phyloP scores from a whole-genome alignment of 441 rosid genomes.

The Populus hybrid region DNA sequence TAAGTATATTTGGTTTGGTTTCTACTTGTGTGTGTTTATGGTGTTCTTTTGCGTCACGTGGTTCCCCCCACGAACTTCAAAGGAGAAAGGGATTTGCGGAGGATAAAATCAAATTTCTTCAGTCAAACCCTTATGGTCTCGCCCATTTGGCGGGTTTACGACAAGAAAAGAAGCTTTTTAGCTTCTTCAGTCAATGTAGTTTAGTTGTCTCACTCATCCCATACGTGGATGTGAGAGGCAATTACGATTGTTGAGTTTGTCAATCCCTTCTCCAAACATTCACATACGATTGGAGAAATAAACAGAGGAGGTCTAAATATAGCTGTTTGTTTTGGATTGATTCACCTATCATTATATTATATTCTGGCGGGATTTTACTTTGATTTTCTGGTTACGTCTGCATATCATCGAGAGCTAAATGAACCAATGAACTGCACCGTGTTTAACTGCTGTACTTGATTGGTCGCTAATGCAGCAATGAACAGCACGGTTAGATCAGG shows the following conservation, averaged over 20 bases:
- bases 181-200: neutral
- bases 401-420: neutral
- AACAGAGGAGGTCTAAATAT: neutral
- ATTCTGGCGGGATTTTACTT: neutral
- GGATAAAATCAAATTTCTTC: neutral
- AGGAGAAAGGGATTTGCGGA: neutral
- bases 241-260: neutral
- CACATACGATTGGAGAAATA: neutral
- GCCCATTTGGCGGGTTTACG: neutral
- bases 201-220: neutral
- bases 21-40: conserved; percentile 8
- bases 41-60: neutral
- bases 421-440: neutral
- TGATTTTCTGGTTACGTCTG: neutral
- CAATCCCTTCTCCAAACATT: neutral
- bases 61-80: neutral
- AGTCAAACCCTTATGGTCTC: neutral
- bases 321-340: neutral
- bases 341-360: neutral
- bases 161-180: neutral
- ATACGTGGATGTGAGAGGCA: neutral
- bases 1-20: conserved; percentile 3
- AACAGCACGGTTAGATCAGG: neutral
- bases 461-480: neutral
- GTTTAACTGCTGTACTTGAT: neutral